Evolutionary conservation across 371 early-diverging fungal genomes (phyloP), one percentile per base, ranked within the genome.

Genomic region (Coemansia sp.): DNA sequence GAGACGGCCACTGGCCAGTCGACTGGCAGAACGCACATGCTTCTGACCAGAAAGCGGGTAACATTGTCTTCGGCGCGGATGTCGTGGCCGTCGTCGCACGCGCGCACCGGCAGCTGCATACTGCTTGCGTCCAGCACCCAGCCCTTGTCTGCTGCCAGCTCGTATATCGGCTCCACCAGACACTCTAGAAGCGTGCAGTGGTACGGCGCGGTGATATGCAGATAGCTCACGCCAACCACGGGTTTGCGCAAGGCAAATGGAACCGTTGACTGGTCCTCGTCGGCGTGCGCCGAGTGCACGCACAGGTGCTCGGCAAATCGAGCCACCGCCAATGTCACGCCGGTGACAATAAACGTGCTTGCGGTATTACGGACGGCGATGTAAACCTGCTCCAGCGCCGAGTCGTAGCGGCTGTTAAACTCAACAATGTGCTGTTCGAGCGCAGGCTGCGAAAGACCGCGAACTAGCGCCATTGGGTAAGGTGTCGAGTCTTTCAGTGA

Each of bases 151-250:
- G 8, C 6, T 0, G 56, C 63, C 49, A 65, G 8, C 1, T 9
- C 63, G n/a, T 80, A 79, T 6, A 84, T 78, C 14, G 81, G 83
- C 5, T 82, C 66, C 49, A 80, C 78, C 59, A 85, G 7, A 0
- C n/a, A 1, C 7, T 33, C 16, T 4, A 94, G 76, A 68, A 92
- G 86, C 1, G 74, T 62, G 49, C 84, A 83, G 80, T 94, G 93
- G 87, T 90, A 93, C 14, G 95, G 94, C 54, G 82, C 90, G 5
- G 91, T 83, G 58, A 93, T 89, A 40, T 88, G 86, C 65, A 92
- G 76, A 82, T 90, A 92, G 54, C 88, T 85, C 47, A 86, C 83
- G 16, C 83, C 82, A 61, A 94, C 88, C 63, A 86, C 84, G 62
- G 89, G 81, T 59, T n/a, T n/a, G n/a, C n/a, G n/a, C n/a, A n/a